Conservation (phyloP, 176 grass and related monocot genomes). For the Avena eriantha region DNA sequence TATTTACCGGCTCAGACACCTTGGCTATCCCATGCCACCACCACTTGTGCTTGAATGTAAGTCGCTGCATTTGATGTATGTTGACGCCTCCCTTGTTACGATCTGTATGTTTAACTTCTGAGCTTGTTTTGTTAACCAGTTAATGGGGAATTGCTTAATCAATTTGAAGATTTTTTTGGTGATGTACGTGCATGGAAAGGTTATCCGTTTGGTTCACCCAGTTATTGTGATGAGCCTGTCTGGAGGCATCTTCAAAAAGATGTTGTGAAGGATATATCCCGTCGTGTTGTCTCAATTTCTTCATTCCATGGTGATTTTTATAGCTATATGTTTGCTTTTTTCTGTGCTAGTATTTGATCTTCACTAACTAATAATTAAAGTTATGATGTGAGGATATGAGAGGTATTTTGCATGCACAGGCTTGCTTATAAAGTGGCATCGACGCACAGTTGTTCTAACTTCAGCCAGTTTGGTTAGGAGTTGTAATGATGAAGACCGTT, state of each 20-base stretch:
- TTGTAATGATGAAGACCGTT: not conserved
- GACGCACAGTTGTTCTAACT: constrained; percentile 12
- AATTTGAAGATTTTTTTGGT: constrained; percentile 41
- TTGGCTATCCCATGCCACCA: constrained; percentile 30
- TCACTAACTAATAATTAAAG: not conserved
- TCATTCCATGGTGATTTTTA: constrained; percentile 40
- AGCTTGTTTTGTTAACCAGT: constrained; percentile 33
- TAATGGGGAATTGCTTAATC: not conserved
- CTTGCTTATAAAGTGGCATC: constrained; percentile 47
- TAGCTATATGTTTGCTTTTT: not conserved
- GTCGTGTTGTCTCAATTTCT: constrained; percentile 37
- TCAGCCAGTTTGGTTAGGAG: constrained; percentile 43
- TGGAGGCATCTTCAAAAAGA: not conserved
- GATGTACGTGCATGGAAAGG: constrained; percentile 28
- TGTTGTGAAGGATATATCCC: constrained; percentile 27
- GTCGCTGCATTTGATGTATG: not conserved
- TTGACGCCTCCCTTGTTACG: not conserved
- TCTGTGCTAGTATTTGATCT: not conserved
- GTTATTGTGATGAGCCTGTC: not conserved
- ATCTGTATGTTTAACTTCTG: constrained; percentile 25
- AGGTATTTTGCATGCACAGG: constrained; percentile 38
- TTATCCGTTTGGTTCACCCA: not conserved
- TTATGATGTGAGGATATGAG: constrained; percentile 4
- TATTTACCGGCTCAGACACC: not conserved
- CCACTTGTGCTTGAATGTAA: constrained; percentile 38